Percentiles rank a stretch among this genome's conserved stretches.
Evolutionary conservation across 202 grass and related monocot genomes (phyloP).

Genomic region (Panicum virgatum): DNA sequence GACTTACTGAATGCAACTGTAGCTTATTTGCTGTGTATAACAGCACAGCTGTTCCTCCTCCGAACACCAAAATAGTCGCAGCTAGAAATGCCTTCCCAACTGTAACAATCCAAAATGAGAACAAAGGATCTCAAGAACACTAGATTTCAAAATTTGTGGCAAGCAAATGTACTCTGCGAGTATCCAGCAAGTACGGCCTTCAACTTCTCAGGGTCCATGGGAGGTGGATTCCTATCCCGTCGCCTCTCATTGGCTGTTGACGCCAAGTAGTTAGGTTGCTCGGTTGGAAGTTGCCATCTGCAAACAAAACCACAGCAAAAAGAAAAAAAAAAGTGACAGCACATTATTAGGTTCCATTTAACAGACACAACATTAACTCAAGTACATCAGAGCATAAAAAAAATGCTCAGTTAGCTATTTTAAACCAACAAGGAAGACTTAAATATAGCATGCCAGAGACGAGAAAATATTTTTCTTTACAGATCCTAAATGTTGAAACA

Average conservation of each 20-base stretch:
- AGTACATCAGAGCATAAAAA: background rate
- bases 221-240: slow-evolving; percentile 56
- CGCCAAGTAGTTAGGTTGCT: slow-evolving; percentile 60
- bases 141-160: background rate
- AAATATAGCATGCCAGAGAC: background rate
- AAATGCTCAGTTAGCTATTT: background rate
- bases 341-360: background rate
- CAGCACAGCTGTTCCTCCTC: slow-evolving; percentile 58
- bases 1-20: slow-evolving; percentile 81
- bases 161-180: slow-evolving; percentile 56
- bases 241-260: slow-evolving; percentile 86
- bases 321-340: slow-evolving; percentile 4
- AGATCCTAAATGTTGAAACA: background rate
- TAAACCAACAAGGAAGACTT: background rate
- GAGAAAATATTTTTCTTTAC: background rate
- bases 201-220: slow-evolving; percentile 76
- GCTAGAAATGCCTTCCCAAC: slow-evolving; percentile 87
- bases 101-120: slow-evolving; percentile 41
- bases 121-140: slow-evolving; percentile 3
- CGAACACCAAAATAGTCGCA: slow-evolving; percentile 79
- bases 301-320: slow-evolving; percentile 18
- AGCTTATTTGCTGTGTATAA: slow-evolving; percentile 70
- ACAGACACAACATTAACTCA: background rate
- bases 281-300: slow-evolving; percentile 81
- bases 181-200: slow-evolving; percentile 76